phyloP scores from a whole-genome alignment of 257 asterid species.

The Solanum chmielewskii region DNA sequence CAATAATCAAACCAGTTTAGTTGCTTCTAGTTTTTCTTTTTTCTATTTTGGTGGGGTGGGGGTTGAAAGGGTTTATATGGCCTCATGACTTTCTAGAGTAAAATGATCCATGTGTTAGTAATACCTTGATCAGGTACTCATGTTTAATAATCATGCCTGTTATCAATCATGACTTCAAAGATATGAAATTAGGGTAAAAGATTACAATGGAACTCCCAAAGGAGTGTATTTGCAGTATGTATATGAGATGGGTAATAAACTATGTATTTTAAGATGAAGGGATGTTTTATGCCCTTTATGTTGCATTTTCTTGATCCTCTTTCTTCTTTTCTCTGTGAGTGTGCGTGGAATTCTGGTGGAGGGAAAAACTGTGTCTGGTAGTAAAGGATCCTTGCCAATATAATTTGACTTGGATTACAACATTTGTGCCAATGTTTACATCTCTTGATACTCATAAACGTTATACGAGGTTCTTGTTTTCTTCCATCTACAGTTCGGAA shows the following conservation, averaged over 20 bases:
- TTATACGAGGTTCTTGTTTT: not conserved
- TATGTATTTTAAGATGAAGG: not conserved
- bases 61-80: not conserved
- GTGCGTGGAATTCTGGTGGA: not conserved
- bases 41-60: not conserved
- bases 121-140: not conserved
- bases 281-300: not conserved
- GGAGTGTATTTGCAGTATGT: not conserved
- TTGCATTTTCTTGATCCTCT: not conserved
- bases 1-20: not conserved
- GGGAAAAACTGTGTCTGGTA: not conserved
- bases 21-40: not conserved
- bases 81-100: not conserved
- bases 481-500: slow-evolving; percentile 37
- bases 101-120: not conserved
- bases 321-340: not conserved
- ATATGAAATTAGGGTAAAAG: not conserved
- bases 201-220: not conserved
- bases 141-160: not conserved
- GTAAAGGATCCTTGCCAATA: not conserved
- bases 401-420: not conserved
- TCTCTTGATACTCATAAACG: not conserved
- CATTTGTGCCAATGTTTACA: not conserved
- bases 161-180: not conserved
- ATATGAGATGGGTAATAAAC: not conserved